Conservation (phyloP, 495 filamentous ascomycete genomes). For the Aspergillus egyptiacus region DNA sequence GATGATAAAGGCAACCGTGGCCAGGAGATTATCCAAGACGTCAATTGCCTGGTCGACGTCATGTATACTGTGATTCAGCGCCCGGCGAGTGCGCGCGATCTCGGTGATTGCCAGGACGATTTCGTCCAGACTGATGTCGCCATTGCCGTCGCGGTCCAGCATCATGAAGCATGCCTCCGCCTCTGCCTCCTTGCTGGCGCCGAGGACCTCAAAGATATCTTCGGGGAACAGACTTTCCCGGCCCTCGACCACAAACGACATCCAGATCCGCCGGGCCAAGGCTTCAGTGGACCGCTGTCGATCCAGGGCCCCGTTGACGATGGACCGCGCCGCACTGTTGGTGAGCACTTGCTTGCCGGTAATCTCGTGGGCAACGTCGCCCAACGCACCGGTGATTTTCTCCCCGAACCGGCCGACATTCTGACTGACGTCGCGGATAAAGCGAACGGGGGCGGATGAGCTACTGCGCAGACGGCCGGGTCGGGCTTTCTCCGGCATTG, state of each 20-base stretch:
- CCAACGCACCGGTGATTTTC: conserved; percentile 85
- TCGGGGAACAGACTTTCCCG: conserved; percentile 70
- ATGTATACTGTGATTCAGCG: conserved; percentile 86
- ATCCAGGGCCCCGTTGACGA: conserved; percentile 83
- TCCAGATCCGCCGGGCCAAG: conserved; percentile 87
- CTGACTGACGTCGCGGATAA: conserved; percentile 57
- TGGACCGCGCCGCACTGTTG: conserved; percentile 76
- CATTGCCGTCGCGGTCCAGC: conserved; percentile 83
- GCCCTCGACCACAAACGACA: conserved; percentile 94
- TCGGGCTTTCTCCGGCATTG: conserved; percentile 28
- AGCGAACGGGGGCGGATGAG: conserved; percentile 65
- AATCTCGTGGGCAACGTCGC: conserved; percentile 89
- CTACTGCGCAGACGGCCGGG: conserved; percentile 46
- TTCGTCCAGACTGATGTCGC: conserved; percentile 90
- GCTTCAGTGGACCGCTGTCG: conserved; percentile 78
- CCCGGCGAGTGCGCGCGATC: conserved; percentile 73
- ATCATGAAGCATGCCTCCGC: conserved; percentile 76
- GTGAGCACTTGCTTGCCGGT: conserved; percentile 94
- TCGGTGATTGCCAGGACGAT: conserved; percentile 86
- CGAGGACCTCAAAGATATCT: conserved; percentile 84
- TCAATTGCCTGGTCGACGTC: conserved; percentile 93
- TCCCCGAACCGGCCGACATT: conserved; percentile 79
- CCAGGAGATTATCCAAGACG: conserved; percentile 79
- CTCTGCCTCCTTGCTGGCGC: conserved; percentile 58
- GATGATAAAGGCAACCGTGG: conserved; percentile 71